phyloP scores from a whole-genome alignment of 305 asterid genomes.

The Fraxinus nigra region DNA sequence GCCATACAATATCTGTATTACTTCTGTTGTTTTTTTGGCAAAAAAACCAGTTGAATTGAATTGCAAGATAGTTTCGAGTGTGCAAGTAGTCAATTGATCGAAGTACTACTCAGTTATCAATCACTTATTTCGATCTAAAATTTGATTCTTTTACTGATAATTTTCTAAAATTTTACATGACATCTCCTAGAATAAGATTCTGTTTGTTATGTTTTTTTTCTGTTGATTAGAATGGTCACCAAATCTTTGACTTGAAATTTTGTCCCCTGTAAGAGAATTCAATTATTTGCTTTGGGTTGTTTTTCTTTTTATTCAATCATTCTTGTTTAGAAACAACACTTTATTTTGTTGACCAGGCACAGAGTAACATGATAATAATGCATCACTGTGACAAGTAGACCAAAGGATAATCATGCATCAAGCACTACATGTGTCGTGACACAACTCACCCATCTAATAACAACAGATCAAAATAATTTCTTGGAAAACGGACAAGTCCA shows the following conservation, averaged over 20 bases:
- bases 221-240: not conserved
- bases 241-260: slow-evolving; percentile 4
- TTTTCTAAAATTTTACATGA: not conserved
- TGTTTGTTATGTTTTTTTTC: not conserved
- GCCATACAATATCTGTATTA: not conserved
- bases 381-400: slow-evolving; percentile 35
- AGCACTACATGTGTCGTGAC: slow-evolving; percentile 53
- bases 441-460: slow-evolving; percentile 25
- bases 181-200: not conserved
- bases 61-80: not conserved
- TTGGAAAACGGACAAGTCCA: not conserved
- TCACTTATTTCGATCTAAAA: not conserved
- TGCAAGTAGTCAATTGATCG: not conserved
- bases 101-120: not conserved
- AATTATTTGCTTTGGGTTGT: not conserved
- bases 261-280: not conserved
- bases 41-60: not conserved
- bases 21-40: not conserved
- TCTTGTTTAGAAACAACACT: not conserved
- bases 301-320: not conserved
- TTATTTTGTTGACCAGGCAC: not conserved
- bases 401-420: slow-evolving; percentile 35
- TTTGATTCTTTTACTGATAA: not conserved
- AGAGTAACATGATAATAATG: slow-evolving; percentile 7
- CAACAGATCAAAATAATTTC: not conserved